phyloP scores from a whole-genome alignment of 495 filamentous ascomycete species.

The Aspergillus olivimuriae region DNA sequence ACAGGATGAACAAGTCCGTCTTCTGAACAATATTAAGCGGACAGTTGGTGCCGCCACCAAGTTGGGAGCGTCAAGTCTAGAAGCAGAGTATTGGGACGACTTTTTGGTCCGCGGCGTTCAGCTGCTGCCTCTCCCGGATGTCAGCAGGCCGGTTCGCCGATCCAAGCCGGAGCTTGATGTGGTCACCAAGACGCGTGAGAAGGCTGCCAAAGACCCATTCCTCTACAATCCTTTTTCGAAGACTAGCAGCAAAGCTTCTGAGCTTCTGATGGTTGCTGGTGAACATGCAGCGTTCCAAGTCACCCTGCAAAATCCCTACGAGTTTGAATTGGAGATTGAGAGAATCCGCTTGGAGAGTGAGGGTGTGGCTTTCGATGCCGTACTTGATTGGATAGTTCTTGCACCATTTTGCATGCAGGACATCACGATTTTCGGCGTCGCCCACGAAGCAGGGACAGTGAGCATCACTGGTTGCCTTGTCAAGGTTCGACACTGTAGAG shows the following conservation, averaged over 20 bases:
- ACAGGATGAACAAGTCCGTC: constrained; percentile 76
- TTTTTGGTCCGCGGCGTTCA: constrained; percentile 83
- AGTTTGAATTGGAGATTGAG: constrained; percentile 86
- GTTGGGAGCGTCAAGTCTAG: constrained; percentile 59
- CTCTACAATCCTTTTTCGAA: constrained; percentile 88
- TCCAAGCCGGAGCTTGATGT: constrained; percentile 64
- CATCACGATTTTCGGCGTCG: constrained; percentile 62
- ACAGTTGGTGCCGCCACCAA: constrained; percentile 70
- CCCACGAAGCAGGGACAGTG: constrained; percentile 57
- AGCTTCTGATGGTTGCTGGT: constrained; percentile 65
- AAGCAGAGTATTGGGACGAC: constrained; percentile 92
- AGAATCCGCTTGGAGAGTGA: constrained; percentile 66
- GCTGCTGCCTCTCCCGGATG: constrained; percentile 47
- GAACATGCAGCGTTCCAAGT: constrained; percentile 72
- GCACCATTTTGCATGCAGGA: constrained; percentile 77
- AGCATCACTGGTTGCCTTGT: constrained; percentile 73
- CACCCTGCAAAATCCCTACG: constrained; percentile 87
- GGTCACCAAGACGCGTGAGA: constrained; percentile 42
- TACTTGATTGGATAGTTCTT: constrained; percentile 58
- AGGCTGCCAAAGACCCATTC: constrained; percentile 70
- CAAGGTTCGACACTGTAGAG: constrained; percentile 72
- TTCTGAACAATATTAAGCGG: constrained; percentile 75
- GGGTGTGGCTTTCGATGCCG: constrained; percentile 62
- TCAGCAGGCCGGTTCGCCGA: constrained; percentile 61
- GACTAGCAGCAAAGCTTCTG: constrained; percentile 50